Evolutionary conservation across 164 flowering plant genomes (phyloP), one percentile per base, ranked within the genome.

Genomic region (Cinnamomum micranthum): DNA sequence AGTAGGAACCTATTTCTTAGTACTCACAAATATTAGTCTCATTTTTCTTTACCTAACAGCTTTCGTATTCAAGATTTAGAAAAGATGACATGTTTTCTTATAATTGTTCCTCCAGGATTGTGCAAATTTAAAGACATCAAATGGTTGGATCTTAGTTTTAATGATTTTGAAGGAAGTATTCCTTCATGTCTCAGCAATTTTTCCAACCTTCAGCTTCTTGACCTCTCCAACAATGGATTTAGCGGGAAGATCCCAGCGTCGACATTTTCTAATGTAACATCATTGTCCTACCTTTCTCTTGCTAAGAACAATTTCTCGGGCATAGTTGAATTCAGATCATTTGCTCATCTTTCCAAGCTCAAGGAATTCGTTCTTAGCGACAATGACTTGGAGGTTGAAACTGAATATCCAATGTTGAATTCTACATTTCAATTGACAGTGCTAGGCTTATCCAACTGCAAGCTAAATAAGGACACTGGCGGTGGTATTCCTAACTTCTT

Each of bases 171-270:
- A n/a, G 77, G 66, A 3, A 67, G 28, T 12, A 23, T 74, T 52
- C 76, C 76, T 27, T 17, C 65, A 25, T 74, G 76, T 64, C 64
- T 51, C 28, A 28, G 62, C 65, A 74, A 74, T 20, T 51, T 74
- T 6, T 11, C 71, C 27, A 50, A 62, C 3, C 76, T 74, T 67
- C 50, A 15, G 14, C 33, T 50, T 3, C 9, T 74, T 4, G 76
- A 74, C 27, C 62, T 74, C 50, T 74, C 76, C 2, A 28, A 24
- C 6, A 74, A 74, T 67, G 22, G 33, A 19, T 11, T 74, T 10
- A 4, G 25, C 19, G 63, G 59, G 28, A 13, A 64, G 23, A 64
- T 64, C 28, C 15, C 67, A 4, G 11, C 9, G 24, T 23, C 66
- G 2, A 23, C 23, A 23, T 20, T 24, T 23, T 60, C 24, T 20